These are phyloP conservation scores for Capsicum baccatum DNA, from an alignment of 257 asterid species.

Conservation along the genomic window DNA sequence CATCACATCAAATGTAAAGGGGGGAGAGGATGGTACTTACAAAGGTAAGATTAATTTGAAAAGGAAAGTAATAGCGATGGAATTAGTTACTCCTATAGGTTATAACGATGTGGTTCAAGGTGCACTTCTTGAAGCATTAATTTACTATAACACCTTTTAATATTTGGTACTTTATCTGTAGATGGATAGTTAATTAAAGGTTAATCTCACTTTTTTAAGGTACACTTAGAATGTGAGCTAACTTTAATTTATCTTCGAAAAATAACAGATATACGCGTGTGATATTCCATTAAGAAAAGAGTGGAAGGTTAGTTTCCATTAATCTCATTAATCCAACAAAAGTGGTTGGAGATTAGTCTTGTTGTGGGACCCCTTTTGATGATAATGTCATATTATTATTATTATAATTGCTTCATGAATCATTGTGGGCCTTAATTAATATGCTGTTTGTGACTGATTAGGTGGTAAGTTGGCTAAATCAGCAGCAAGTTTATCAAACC, in stretches of 20 bases:
- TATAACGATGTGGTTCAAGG: background rate
- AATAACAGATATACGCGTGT: background rate
- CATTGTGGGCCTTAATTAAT: slow-evolving; percentile 13
- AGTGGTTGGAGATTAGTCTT: slow-evolving; percentile 22
- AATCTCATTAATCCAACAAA: slow-evolving; percentile 19
- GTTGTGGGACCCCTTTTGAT: slow-evolving; percentile 12
- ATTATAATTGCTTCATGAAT: background rate
- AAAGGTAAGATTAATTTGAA: background rate
- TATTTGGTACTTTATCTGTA: background rate
- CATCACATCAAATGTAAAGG: background rate
- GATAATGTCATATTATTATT: background rate
- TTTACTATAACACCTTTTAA: background rate
- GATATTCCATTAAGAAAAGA: background rate
- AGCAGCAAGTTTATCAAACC: background rate
- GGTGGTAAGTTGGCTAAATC: slow-evolving; percentile 17
- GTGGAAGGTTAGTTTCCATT: background rate
- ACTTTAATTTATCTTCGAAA: background rate
- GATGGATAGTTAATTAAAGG: background rate
- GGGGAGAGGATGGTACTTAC: background rate
- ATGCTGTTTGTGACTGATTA: slow-evolving; percentile 1
- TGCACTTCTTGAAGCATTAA: background rate
- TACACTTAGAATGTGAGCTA: background rate
- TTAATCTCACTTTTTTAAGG: background rate
- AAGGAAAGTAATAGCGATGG: slow-evolving; percentile 5
- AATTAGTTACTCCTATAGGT: background rate